A percentile compares a stretch with the other conserved stretches of the same genome.
Conservation (phyloP, 1,139 yeast species). For the Candida pseudocylindracea region DNA sequence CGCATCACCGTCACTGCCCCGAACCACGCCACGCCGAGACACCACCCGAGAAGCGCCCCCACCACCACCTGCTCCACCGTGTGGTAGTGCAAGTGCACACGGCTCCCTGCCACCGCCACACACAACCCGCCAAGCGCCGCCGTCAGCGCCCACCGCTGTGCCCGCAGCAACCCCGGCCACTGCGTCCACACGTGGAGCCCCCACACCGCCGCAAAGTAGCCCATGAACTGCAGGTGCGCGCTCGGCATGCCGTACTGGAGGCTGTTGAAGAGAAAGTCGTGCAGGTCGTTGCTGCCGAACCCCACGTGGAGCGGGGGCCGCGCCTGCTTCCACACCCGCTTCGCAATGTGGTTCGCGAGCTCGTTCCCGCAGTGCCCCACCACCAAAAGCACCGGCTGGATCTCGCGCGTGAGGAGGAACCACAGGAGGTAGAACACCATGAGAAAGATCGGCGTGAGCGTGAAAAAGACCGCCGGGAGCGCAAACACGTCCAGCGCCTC, state of each 20-base stretch:
- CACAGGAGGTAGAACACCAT: slow-evolving; percentile 68
- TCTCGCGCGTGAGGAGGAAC: slow-evolving; percentile 63
- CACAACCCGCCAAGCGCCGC: slow-evolving; percentile 3
- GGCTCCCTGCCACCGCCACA: slow-evolving; percentile 36
- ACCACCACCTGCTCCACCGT: slow-evolving; percentile 48
- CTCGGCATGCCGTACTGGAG: slow-evolving; percentile 90
- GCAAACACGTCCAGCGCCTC: slow-evolving; percentile 47
- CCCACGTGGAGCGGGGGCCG: slow-evolving; percentile 46
- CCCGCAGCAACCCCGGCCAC: slow-evolving; percentile 4
- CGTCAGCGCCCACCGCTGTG: slow-evolving; percentile 8
- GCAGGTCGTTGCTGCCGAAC: slow-evolving; percentile 19
- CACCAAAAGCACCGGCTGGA: slow-evolving; percentile 66
- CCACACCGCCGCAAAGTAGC: slow-evolving; percentile 52
- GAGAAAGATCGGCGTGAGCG: slow-evolving; percentile 66
- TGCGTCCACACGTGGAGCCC: slow-evolving; percentile 16
- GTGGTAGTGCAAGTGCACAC: slow-evolving; percentile 69
- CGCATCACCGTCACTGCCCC: slow-evolving; percentile 25
- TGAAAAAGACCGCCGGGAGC: slow-evolving; percentile 40
- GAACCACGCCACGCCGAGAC: slow-evolving; percentile 38
- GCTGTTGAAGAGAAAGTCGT: slow-evolving; percentile 5
- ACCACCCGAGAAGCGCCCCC: slow-evolving; percentile 43
- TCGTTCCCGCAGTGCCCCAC: slow-evolving; percentile 77
- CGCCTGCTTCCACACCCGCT: slow-evolving; percentile 41
- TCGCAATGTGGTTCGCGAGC: slow-evolving; percentile 43
- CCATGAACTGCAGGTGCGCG: slow-evolving; percentile 93